A percentile compares a stretch with the other conserved stretches of the same genome.
Evolutionary conservation across 345 rosid species (phyloP).

Genomic region (Populus deltoides): DNA sequence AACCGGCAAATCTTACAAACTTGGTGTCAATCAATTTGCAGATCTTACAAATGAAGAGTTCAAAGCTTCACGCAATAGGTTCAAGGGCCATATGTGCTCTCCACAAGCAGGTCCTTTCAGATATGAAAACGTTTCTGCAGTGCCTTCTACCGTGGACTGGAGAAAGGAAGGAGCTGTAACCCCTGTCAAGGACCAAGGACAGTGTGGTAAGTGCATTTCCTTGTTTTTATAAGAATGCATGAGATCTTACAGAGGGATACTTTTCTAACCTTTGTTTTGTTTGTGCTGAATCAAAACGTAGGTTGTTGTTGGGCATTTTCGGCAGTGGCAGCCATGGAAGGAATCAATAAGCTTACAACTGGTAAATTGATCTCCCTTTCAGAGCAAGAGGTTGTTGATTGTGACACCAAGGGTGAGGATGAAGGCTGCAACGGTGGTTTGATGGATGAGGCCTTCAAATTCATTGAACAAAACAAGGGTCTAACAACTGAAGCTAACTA

Average conservation of each 20-base stretch:
- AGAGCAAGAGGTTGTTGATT: constrained; percentile 45
- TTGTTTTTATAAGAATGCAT: neutral
- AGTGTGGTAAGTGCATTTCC: neutral
- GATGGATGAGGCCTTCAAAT: constrained; percentile 38
- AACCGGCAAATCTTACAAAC: neutral
- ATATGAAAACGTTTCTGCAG: neutral
- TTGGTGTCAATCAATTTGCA: constrained; percentile 10
- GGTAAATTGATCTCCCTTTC: constrained; percentile 36
- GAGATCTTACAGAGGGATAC: too few relatives aligned
- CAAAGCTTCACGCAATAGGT: constrained; percentile 1
- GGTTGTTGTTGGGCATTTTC: constrained; percentile 58
- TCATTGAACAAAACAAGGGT: constrained; percentile 22
- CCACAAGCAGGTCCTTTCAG: neutral
- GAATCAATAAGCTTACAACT: constrained; percentile 24
- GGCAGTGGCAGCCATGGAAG: constrained; percentile 51
- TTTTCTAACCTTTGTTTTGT: too few relatives aligned
- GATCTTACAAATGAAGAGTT: constrained; percentile 17
- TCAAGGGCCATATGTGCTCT: constrained; percentile 14
- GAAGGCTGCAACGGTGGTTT: constrained; percentile 30
- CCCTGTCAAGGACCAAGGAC: constrained; percentile 16
- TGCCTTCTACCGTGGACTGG: constrained; percentile 11
- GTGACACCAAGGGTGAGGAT: constrained; percentile 21
- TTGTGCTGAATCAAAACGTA: neutral
- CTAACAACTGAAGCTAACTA: constrained; percentile 25
- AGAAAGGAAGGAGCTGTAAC: constrained; percentile 18